Percentiles rank a stretch among this genome's conserved stretches.
These are phyloP conservation scores for Verticillium nonalfalfae DNA, from an alignment of 2,329 filamentous ascomycete species.

Conservation along the genomic window DNA sequence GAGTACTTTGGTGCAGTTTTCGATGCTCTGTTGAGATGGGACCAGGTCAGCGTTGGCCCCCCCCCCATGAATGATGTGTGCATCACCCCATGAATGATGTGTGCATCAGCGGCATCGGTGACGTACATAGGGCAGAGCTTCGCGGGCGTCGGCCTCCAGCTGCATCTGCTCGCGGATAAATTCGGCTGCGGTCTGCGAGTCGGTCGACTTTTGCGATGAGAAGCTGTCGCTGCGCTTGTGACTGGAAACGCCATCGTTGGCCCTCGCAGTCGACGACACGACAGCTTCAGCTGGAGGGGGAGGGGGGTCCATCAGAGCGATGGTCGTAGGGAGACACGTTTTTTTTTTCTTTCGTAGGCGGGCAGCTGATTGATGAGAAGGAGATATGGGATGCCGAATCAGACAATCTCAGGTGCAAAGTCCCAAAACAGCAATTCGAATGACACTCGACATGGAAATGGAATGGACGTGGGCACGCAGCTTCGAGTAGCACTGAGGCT, in stretches of 20 bases:
- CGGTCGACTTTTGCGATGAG: constrained; percentile 51
- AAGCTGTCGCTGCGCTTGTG: constrained; percentile 49
- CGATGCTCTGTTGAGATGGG: constrained; percentile 63
- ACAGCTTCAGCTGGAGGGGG: constrained; percentile 15
- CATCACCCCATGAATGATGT: background rate
- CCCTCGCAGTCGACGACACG: background rate
- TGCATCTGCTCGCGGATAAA: constrained; percentile 86
- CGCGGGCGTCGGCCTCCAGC: constrained; percentile 90
- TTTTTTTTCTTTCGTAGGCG: background rate
- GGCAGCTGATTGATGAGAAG: background rate
- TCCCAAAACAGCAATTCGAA: background rate
- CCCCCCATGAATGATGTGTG: background rate
- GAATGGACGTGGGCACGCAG: background rate
- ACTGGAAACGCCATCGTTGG: constrained; percentile 9
- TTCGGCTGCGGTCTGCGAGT: constrained; percentile 70
- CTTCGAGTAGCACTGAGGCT: too few relatives aligned
- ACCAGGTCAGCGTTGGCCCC: background rate
- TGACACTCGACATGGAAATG: background rate
- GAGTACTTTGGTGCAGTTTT: constrained; percentile 85
- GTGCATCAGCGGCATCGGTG: background rate
- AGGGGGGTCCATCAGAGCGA: constrained; percentile 31
- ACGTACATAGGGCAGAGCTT: constrained; percentile 84
- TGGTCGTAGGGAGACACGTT: background rate
- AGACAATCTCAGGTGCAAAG: background rate
- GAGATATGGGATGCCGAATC: background rate